phyloP scores from a whole-genome alignment of 2,329 filamentous ascomycete genomes.

The Xylogone sp. region DNA sequence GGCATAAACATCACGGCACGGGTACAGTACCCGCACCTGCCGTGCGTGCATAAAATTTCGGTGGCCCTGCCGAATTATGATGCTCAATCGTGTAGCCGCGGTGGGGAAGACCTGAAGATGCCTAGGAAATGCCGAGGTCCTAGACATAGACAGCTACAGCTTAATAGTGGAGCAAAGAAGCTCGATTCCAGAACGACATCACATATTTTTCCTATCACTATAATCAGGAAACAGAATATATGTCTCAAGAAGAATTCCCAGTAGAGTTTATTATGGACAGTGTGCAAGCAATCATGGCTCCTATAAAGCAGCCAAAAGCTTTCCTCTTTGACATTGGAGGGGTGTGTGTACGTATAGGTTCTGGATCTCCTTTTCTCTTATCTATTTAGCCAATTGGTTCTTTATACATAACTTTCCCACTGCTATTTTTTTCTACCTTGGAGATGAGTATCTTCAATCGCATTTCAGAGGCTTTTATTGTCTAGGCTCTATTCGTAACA shows the following conservation, averaged over 20 bases:
- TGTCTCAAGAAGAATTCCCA: conserved; percentile 26
- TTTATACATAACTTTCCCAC: not conserved
- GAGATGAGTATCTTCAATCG: too few species aligned
- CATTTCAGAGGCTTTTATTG: too few species aligned
- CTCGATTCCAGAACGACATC: too few species aligned
- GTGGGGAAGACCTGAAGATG: too few species aligned
- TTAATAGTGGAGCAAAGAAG: too few species aligned
- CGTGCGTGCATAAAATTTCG: not conserved
- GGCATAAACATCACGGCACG: not conserved
- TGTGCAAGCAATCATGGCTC: conserved; percentile 33
- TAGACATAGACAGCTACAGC: too few species aligned
- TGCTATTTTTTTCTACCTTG: too few species aligned
- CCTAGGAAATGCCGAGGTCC: too few species aligned
- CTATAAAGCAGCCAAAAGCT: conserved; percentile 58
- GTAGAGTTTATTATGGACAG: conserved; percentile 25
- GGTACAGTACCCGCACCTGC: not conserved
- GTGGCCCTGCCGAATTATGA: too few species aligned
- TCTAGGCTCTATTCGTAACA: too few species aligned
- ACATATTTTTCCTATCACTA: too few species aligned
- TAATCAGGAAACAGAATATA: conserved; percentile 13
- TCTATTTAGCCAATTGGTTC: not conserved
- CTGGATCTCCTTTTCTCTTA: not conserved
- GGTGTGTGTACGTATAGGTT: conserved; percentile 72
- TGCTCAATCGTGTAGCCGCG: too few species aligned
- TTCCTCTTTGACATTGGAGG: conserved; percentile 94